Evolutionary conservation across 2,329 filamentous ascomycete genomes (phyloP), one percentile per base, ranked within the genome.

Genomic region (Orbilia blumenaviensis): DNA sequence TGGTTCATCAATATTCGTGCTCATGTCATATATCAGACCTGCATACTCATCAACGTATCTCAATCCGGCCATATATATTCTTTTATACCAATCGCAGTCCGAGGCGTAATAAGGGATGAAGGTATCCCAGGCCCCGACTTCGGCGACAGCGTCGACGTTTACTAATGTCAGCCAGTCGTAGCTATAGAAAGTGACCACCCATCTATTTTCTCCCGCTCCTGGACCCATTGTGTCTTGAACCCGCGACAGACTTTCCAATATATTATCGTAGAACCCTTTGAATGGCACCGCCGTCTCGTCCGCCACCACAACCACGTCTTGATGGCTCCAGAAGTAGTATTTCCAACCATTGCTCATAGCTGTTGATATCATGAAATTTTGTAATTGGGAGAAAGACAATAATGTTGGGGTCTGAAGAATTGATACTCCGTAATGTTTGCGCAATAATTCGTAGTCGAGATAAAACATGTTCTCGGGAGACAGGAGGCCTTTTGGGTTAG

Each of bases 141-240:
- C 83, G 73, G 85, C 83, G 78, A 85, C 85, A 0, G 86, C 85
- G 4, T 80, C 82, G 12, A 85, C 85, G 78, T 89, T 89, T 41
- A 89, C 86, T 1, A 88, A 82, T 0, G 87, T 84, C 1, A 89
- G 83, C 77, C 86, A 85, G 79, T 89, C 87, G 81, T 88, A 89
- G n/a, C 85, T 83, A 80, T 88, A 89, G 81, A 88, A 87, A 12
- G 84, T 83, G 52, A 85, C 81, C 0, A 82, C 87, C 87, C 87
- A 89, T 54, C 81, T 80, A 8, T 82, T 79, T 0, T 83, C 41
- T 9, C 44, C 56, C 4, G 64, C 52, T 2, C 61, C 42, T 41
- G 52, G 64, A 2, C 41, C 83, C 81, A 0, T 79, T 78, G 6
- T 81, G 81, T 1, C 85, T 81, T 62, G 83, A 82, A 54, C 32